Base-by-base conservation (phyloP, 2,329 filamentous ascomycete genomes). In the Botrytis fragariae region DNA sequence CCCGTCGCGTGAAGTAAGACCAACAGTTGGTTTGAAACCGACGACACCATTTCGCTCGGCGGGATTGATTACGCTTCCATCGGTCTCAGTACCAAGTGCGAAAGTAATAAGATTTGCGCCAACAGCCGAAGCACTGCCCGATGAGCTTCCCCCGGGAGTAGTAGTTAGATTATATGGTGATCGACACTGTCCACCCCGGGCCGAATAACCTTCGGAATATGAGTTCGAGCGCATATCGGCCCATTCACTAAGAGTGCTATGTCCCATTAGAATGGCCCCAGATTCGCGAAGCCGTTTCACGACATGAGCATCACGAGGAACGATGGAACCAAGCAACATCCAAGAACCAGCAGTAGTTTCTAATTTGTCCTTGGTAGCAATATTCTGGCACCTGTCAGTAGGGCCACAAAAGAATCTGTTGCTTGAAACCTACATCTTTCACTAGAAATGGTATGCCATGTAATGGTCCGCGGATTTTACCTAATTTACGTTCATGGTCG, bases 381-480 rank as follows among this genome's bases (percentile, higher is more conserved):
- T 91, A 79, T 91, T 92, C 70, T 72, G 12, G 37, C 29, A 42
- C 5, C 7, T 60, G 20, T 72, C 18, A 72, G 61, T 39, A 20
- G 22, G 16, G 18, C 29, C 12, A 67, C 22, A 22, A n/a, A 22
- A 35, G 18, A 8, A 32, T 65, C 18, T 20, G 29, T 20, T 18
- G 12, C 39, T 25, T 51, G 45, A 20, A 6, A 59, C 70, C 44
- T 42, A 72, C 70, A 79, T 94, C 92, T 81, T 94, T 94, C 76
- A 93, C 87, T 3, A 91, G 84, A 79, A 92, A 92, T 0, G 92
- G 92, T 61, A 95, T 92, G 4, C 92, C 92, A 79, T 94, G 92
- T 1, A 95, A 84, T 1, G 89, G 88, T 1, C 91, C 87, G n/a
- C 90, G 86, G 16, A 90, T 80, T 57, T 83, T 84, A 37, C 90